Conservation (phyloP, 768 basidiomycete species). For the Paxillus involutus region DNA sequence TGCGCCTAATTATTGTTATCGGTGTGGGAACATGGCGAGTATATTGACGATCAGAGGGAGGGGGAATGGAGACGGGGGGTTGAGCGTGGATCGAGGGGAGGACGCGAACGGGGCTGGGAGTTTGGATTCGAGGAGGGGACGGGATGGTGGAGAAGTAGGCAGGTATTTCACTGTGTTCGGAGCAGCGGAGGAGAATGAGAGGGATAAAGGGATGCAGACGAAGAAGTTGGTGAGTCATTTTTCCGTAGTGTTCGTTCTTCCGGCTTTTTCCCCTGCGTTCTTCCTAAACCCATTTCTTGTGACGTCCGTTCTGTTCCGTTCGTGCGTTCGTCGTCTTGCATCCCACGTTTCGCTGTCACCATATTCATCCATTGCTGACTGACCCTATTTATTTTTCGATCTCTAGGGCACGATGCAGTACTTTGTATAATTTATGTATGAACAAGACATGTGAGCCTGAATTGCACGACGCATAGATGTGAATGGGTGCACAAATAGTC, state of each 20-base stretch:
- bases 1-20: slow-evolving; percentile 85
- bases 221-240: slow-evolving; percentile 61
- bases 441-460: not conserved
- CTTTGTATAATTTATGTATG: slow-evolving; percentile 32
- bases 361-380: slow-evolving; percentile 1
- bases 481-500: no score
- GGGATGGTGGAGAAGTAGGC: slow-evolving; percentile 21
- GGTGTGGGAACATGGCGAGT: slow-evolving; percentile 88
- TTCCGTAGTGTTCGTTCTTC: not conserved
- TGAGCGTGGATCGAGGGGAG: slow-evolving; percentile 5
- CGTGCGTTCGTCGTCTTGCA: no score
- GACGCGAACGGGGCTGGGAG: not conserved
- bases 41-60: slow-evolving; percentile 81
- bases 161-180: slow-evolving; percentile 80
- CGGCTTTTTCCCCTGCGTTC: not conserved
- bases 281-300: no score
- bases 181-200: slow-evolving; percentile 86
- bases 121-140: not conserved
- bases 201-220: slow-evolving; percentile 76
- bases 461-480: no score
- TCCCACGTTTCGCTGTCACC: not conserved
- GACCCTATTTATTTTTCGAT: not conserved
- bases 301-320: no score
- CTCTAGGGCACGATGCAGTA: slow-evolving; percentile 38
- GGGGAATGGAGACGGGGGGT: slow-evolving; percentile 35